phyloP scores from a whole-genome alignment of 345 rosid species.

The Arabidopsis arenosa region DNA sequence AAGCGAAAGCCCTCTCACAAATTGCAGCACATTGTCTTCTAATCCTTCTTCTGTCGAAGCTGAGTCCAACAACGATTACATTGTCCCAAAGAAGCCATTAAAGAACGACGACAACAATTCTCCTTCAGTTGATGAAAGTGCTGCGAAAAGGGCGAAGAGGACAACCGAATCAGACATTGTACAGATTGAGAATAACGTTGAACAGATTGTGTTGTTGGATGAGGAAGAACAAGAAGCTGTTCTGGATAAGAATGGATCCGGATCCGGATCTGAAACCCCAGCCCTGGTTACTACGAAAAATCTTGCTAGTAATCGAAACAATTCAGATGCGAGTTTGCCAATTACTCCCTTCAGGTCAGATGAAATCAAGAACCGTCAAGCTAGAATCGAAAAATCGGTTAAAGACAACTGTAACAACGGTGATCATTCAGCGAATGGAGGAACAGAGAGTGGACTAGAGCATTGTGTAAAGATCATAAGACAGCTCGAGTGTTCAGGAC shows the following conservation, averaged over 20 bases:
- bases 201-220: conserved; percentile 27
- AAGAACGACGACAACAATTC: conserved; percentile 18
- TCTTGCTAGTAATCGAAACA: conserved; percentile 33
- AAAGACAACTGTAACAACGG: conserved; percentile 41
- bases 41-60: conserved; percentile 94
- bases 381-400: conserved; percentile 58
- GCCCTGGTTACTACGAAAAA: conserved; percentile 24
- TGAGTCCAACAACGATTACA: conserved; percentile 66
- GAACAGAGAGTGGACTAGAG: conserved; percentile 60
- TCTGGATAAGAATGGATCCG: conserved; percentile 30
- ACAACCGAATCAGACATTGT: conserved; percentile 24
- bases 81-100: conserved; percentile 22
- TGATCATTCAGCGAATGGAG: conserved; percentile 41
- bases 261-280: conserved; percentile 41
- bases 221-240: conserved; percentile 45
- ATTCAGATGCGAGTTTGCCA: conserved; percentile 68
- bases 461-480: conserved; percentile 86
- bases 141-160: conserved; percentile 21
- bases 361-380: conserved; percentile 62
- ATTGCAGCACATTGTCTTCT: conserved; percentile 76
- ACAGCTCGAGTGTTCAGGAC: conserved; percentile 89
- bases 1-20: conserved; percentile 92
- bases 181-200: conserved; percentile 29
- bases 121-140: conserved; percentile 22
- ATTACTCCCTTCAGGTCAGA: conserved; percentile 81